Conservation (phyloP, 768 basidiomycete genomes). For the Lactarius akahatsu region DNA sequence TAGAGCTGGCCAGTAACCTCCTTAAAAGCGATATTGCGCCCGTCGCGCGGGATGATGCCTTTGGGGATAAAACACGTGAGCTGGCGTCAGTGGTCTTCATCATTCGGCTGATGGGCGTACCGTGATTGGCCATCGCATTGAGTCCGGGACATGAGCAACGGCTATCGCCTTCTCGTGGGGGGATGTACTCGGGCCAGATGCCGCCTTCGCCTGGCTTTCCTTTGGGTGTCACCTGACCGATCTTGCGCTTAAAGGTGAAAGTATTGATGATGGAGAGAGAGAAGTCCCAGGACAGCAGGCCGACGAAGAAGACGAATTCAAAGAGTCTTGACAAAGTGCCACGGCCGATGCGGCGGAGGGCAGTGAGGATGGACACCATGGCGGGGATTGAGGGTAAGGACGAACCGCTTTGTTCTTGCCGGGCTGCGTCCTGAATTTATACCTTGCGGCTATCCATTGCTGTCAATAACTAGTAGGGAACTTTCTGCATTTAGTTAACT, state of each 20-base stretch:
- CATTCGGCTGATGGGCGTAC: constrained; percentile 39
- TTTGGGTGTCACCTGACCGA: constrained; percentile 55
- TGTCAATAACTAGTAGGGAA: constrained; percentile 16
- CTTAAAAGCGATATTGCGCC: constrained; percentile 65
- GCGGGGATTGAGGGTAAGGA: not conserved
- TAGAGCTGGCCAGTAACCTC: constrained; percentile 46
- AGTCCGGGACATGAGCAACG: constrained; percentile 71
- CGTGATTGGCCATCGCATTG: constrained; percentile 84
- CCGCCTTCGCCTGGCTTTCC: constrained; percentile 59
- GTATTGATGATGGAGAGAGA: constrained; percentile 52
- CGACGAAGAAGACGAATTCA: constrained; percentile 13
- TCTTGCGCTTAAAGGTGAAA: constrained; percentile 47
- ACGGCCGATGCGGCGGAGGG: constrained; percentile 25
- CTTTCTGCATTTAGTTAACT: constrained; percentile 3
- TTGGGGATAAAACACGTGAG: not conserved
- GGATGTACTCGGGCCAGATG: constrained; percentile 64
- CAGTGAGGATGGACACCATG: constrained; percentile 22
- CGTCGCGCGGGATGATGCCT: constrained; percentile 57
- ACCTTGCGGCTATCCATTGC: not conserved
- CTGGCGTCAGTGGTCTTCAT: not conserved
- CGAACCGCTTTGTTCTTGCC: not conserved
- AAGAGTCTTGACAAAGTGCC: constrained; percentile 9
- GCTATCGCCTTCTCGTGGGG: constrained; percentile 62
- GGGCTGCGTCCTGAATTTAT: constrained; percentile 2
- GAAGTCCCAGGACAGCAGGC: constrained; percentile 52